These are phyloP conservation scores for Penicillium pulvis DNA, from an alignment of 495 filamentous ascomycete species.

Conservation along the genomic window DNA sequence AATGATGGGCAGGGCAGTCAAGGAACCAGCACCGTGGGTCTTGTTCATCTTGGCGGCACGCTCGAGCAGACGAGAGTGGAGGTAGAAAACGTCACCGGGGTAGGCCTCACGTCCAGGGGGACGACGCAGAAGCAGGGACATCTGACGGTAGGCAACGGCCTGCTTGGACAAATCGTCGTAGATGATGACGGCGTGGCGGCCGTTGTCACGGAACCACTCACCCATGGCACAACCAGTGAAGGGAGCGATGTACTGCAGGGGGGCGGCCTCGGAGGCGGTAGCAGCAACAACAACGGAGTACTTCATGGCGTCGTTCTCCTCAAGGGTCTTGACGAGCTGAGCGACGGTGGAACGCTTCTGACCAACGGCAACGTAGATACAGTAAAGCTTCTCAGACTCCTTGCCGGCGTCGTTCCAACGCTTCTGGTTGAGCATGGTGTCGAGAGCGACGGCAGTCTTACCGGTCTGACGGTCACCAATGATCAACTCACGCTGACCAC, in stretches of 20 bases:
- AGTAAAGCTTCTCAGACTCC: slow-evolving; percentile 98
- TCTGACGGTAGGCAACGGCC: slow-evolving; percentile 99
- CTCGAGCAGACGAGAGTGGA: slow-evolving; percentile 99
- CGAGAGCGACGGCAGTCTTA: slow-evolving; percentile 98
- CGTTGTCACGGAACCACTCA: slow-evolving; percentile 89
- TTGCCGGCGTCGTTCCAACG: slow-evolving; percentile 89
- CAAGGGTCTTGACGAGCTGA: slow-evolving; percentile 98
- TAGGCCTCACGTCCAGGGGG: slow-evolving; percentile 99
- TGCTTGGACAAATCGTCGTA: slow-evolving; percentile 99
- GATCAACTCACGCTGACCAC: slow-evolving; percentile 99
- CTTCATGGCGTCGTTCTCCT: slow-evolving; percentile 99
- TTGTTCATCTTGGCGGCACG: slow-evolving; percentile 99
- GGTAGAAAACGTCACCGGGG: slow-evolving; percentile 99
- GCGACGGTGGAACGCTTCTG: slow-evolving; percentile 99
- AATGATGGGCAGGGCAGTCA: slow-evolving; percentile 97
- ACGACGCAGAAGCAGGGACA: slow-evolving; percentile 98
- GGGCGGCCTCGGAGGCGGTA: slow-evolving; percentile 95
- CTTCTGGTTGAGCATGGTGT: slow-evolving; percentile 98
- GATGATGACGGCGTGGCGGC: slow-evolving; percentile 90
- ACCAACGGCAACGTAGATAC: slow-evolving; percentile 97
- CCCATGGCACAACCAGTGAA: slow-evolving; percentile 84
- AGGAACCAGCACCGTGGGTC: slow-evolving; percentile 91
- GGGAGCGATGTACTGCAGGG: slow-evolving; percentile 91
- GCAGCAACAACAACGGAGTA: slow-evolving; percentile 95
- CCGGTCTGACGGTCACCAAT: slow-evolving; percentile 99